Conservation (phyloP, 2,329 filamentous ascomycete species). For the Colletotrichum sublineola region DNA sequence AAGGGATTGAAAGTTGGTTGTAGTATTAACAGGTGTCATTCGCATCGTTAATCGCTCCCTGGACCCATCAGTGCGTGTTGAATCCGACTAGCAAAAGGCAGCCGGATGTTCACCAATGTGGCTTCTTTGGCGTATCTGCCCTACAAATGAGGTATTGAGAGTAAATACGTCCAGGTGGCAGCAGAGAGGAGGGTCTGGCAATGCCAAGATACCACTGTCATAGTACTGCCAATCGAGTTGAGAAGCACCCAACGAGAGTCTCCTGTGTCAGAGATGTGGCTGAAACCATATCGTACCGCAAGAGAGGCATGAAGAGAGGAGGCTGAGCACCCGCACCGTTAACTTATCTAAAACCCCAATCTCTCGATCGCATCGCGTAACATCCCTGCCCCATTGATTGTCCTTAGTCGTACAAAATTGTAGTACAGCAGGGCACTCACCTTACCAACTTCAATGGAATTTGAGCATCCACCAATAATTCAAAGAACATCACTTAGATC, state of each 20-base stretch:
- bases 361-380: not conserved
- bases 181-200: too few relatives aligned
- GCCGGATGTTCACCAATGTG: constrained; percentile 47
- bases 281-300: not conserved
- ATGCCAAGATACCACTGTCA: not conserved
- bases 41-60: constrained; percentile 46
- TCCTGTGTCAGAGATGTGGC: not conserved
- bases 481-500: not conserved
- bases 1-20: not conserved
- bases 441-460: not conserved
- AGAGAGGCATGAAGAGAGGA: not conserved
- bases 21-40: not conserved
- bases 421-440: not conserved
- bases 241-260: not conserved
- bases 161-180: not conserved
- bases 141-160: constrained; percentile 43
- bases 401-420: constrained; percentile 12
- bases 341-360: not conserved
- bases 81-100: constrained; percentile 44
- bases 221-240: not conserved
- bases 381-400: constrained; percentile 18
- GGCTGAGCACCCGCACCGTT: not conserved
- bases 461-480: rapidly evolving
- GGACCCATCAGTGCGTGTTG: constrained; percentile 47
- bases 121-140: constrained; percentile 47